A percentile compares a stretch with the other conserved stretches of the same genome.
These are phyloP conservation scores for Neophaeococcomyces aloes DNA, from an alignment of 2,329 filamentous ascomycete species.

Conservation along the genomic window DNA sequence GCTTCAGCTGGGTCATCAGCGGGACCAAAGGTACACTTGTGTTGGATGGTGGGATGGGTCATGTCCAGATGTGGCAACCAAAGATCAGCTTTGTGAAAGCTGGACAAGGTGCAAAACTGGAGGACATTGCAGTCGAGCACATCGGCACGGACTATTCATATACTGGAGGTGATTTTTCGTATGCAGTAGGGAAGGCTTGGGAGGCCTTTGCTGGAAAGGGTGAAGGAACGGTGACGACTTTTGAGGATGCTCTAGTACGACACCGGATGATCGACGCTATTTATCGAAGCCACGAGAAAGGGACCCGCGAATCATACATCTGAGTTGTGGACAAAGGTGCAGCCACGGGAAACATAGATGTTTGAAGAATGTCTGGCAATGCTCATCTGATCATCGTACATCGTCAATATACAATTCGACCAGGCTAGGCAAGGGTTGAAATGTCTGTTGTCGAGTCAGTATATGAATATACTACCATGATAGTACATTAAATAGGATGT, in stretches of 20 bases:
- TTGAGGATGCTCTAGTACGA: slow-evolving; percentile 15
- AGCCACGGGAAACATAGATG: too few species aligned
- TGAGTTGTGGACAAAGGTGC: slow-evolving; percentile 8
- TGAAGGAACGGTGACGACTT: slow-evolving; percentile 10
- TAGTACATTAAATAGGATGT: too few species aligned
- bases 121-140: slow-evolving; percentile 9
- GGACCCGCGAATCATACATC: slow-evolving; percentile 13
- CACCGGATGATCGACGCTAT: slow-evolving; percentile 17
- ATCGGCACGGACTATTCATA: slow-evolving; percentile 10
- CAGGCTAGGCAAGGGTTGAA: too few species aligned
- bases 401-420: too few species aligned
- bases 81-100: slow-evolving; percentile 12
- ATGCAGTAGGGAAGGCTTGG: slow-evolving; percentile 15
- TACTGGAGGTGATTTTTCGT: slow-evolving; percentile 12
- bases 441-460: too few species aligned
- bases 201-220: slow-evolving; percentile 14
- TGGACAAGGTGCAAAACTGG: slow-evolving; percentile 4
- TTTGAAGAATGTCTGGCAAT: too few species aligned
- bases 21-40: slow-evolving; percentile 16
- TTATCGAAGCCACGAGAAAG: slow-evolving; percentile 13
- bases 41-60: slow-evolving; percentile 11
- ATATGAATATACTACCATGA: too few species aligned
- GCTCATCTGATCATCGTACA: too few species aligned
- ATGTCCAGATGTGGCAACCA: slow-evolving; percentile 14
- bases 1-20: slow-evolving; percentile 17